phyloP scores from a whole-genome alignment of 345 rosid genomes.

The Raphanus sativus region DNA sequence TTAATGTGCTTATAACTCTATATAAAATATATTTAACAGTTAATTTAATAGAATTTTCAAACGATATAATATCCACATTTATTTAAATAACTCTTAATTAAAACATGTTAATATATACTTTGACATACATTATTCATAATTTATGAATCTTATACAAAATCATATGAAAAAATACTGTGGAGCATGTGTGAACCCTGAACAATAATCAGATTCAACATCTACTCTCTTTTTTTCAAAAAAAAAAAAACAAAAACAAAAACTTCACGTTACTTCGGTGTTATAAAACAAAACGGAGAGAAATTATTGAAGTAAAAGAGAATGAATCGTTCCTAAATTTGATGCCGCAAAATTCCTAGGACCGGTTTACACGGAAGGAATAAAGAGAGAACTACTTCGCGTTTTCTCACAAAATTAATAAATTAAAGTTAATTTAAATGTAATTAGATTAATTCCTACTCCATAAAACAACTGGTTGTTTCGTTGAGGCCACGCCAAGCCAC shows the following conservation, averaged over 20 bases:
- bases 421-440: background rate
- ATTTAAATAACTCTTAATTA: background rate
- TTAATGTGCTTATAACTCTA: background rate
- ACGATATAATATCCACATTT: background rate
- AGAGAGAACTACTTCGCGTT: slow-evolving; percentile 36
- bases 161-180: background rate
- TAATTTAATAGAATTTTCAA: background rate
- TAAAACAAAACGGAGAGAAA: background rate
- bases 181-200: background rate
- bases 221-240: background rate
- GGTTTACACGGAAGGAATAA: slow-evolving; percentile 43
- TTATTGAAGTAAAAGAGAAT: slow-evolving; percentile 14
- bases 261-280: background rate
- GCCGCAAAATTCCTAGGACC: slow-evolving; percentile 39
- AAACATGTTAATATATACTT: background rate
- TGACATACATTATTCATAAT: background rate
- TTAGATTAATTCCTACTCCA: background rate
- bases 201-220: background rate
- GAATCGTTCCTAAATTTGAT: slow-evolving; percentile 23
- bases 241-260: background rate
- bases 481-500: slow-evolving; percentile 24
- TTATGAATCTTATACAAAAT: background rate
- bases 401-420: slow-evolving; percentile 22
- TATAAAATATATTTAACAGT: background rate
- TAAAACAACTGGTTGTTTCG: background rate